A percentile compares a stretch with the other conserved stretches of the same genome.
Evolutionary conservation across 192 early-diverging fungal genomes (phyloP).

Genomic region (Pecoramyces ruminantium): DNA sequence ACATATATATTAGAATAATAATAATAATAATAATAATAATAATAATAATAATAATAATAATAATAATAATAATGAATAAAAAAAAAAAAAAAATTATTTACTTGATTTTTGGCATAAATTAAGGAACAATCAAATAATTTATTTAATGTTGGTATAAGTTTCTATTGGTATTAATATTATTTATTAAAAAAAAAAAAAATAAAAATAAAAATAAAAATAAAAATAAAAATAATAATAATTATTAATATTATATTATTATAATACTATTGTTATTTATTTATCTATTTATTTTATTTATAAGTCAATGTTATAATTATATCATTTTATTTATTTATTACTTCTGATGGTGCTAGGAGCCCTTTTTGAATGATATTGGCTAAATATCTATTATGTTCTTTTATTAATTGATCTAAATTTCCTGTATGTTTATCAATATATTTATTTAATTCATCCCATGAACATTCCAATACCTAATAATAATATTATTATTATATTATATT

Average conservation of each 20-base stretch:
- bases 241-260: constrained; percentile 4
- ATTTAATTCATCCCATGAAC: constrained; percentile 69
- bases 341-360: constrained; percentile 30
- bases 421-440: constrained; percentile 29
- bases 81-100: background rate
- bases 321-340: constrained; percentile 1
- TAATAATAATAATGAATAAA: too few species aligned
- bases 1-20: too few species aligned
- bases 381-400: constrained; percentile 62
- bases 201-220: too few species aligned
- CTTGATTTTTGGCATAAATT: background rate
- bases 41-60: too few species aligned
- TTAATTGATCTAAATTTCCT: constrained; percentile 63
- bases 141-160: background rate
- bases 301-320: background rate
- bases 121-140: background rate
- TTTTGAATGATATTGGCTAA: constrained; percentile 46
- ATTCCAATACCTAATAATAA: constrained; percentile 49
- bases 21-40: too few species aligned
- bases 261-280: constrained; percentile 2
- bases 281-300: too few species aligned
- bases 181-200: too few species aligned
- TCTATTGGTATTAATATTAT: background rate
- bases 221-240: too few species aligned
- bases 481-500: background rate